phyloP scores from a whole-genome alignment of 371 early-diverging fungal genomes.

The Mucor saturninus region DNA sequence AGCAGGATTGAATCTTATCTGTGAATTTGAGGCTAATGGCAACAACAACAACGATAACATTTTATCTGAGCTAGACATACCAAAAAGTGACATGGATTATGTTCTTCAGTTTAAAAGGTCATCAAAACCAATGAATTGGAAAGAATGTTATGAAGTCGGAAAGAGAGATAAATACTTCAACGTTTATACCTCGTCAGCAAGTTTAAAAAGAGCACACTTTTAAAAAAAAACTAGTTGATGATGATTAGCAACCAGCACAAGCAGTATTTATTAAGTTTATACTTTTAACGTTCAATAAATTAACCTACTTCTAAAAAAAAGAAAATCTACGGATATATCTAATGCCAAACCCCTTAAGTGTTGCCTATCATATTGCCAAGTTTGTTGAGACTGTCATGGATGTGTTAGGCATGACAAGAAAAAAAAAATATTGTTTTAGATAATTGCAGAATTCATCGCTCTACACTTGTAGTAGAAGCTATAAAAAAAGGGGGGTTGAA shows the following conservation, averaged over 20 bases:
- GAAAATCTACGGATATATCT: too few species aligned
- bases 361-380: too few species aligned
- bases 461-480: too few species aligned
- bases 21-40: conserved; percentile 6
- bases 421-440: neutral
- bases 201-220: conserved; percentile 20
- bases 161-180: conserved; percentile 10
- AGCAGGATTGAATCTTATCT: conserved; percentile 12
- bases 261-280: too few species aligned
- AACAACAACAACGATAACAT: conserved; percentile 16
- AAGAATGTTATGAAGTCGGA: conserved; percentile 7
- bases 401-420: too few species aligned
- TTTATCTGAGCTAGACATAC: conserved; percentile 6
- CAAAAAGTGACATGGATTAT: conserved; percentile 12
- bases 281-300: too few species aligned
- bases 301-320: too few species aligned
- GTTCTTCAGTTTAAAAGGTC: conserved; percentile 12
- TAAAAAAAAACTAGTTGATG: conserved; percentile 19
- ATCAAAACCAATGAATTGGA: conserved; percentile 11
- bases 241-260: too few species aligned
- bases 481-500: too few species aligned
- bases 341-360: too few species aligned
- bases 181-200: conserved; percentile 8
- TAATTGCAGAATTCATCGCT: too few species aligned
- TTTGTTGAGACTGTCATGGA: too few species aligned